Evolutionary conservation across 805 yeast species (phyloP).

Genomic region (Ogataea philodendri): DNA sequence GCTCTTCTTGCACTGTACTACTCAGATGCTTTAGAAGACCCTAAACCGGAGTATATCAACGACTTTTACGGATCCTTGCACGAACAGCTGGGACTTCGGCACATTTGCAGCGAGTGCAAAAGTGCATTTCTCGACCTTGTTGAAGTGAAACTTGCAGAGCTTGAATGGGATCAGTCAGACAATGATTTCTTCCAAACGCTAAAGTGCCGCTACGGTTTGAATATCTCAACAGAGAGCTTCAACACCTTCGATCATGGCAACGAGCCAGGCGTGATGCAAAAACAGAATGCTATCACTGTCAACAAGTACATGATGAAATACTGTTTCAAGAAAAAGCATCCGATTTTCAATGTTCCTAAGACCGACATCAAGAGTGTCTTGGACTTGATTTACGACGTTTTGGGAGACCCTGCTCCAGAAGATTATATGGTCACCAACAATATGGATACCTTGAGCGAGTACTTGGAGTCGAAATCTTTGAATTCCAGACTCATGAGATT

Average conservation of each 20-base stretch:
- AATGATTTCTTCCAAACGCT: conserved; percentile 73
- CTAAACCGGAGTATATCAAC: conserved; percentile 31
- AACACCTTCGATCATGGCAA: conserved; percentile 68
- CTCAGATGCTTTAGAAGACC: conserved; percentile 15
- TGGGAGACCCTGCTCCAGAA: conserved; percentile 61
- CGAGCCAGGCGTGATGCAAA: conserved; percentile 38
- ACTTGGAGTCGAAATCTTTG: conserved; percentile 44
- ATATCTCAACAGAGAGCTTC: conserved; percentile 55
- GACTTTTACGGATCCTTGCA: conserved; percentile 64
- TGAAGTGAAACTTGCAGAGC: conserved; percentile 49
- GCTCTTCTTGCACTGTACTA: conserved; percentile 42
- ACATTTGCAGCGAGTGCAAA: conserved; percentile 63
- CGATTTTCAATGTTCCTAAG: conserved; percentile 57
- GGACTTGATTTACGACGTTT: conserved; percentile 66
- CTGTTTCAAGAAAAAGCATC: conserved; percentile 55
- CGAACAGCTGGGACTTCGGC: conserved; percentile 64
- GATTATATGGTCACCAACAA: conserved; percentile 47
- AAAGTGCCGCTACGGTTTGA: conserved; percentile 73
- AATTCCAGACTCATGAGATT: conserved; percentile 45
- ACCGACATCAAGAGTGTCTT: conserved; percentile 70
- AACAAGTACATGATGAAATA: conserved; percentile 51
- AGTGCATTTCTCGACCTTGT: conserved; percentile 63
- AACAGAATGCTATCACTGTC: conserved; percentile 35
- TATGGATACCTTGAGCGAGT: conserved; percentile 42
- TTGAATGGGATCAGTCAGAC: conserved; percentile 49